Percentiles rank a stretch among this genome's conserved stretches.
phyloP scores from a whole-genome alignment of 495 filamentous ascomycete genomes.

The Ramalina intermedia region DNA sequence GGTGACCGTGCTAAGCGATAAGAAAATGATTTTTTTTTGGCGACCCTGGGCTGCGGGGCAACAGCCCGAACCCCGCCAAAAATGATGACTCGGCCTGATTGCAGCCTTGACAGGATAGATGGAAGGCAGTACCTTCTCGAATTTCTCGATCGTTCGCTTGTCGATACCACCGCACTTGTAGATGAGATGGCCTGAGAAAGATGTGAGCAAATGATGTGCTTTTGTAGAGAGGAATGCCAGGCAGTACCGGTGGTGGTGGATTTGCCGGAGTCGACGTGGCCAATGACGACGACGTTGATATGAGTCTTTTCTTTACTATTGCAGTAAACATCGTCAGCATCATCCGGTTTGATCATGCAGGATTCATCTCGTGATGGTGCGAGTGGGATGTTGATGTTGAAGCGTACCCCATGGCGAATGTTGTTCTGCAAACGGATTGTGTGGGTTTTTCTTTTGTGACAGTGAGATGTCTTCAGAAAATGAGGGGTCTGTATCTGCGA shows the following conservation, averaged over 20 bases:
- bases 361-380: too few relatives aligned
- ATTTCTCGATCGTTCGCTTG: conserved; percentile 99
- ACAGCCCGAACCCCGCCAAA: conserved; percentile 15
- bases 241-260: conserved; percentile 77
- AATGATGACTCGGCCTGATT: conserved; percentile 3
- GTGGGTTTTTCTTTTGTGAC: not conserved
- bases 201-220: conserved; percentile 19
- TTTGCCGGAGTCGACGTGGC: conserved; percentile 92
- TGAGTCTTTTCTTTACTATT: conserved; percentile 79
- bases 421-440: conserved; percentile 10
- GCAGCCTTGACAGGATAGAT: conserved; percentile 9
- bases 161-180: conserved; percentile 99
- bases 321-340: not conserved
- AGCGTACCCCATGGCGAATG: conserved; percentile 40
- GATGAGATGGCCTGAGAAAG: conserved; percentile 69
- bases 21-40: conserved; percentile 18
- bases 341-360: too few relatives aligned
- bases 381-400: not conserved
- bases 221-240: conserved; percentile 5
- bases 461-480: not conserved
- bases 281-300: conserved; percentile 97
- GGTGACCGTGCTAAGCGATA: conserved; percentile 3
- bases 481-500: not conserved
- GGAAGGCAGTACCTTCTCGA: conserved; percentile 72
- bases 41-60: conserved; percentile 17